These are phyloP conservation scores for Mentha longifolia DNA, from an alignment of 257 asterid genomes.

Conservation along the genomic window DNA sequence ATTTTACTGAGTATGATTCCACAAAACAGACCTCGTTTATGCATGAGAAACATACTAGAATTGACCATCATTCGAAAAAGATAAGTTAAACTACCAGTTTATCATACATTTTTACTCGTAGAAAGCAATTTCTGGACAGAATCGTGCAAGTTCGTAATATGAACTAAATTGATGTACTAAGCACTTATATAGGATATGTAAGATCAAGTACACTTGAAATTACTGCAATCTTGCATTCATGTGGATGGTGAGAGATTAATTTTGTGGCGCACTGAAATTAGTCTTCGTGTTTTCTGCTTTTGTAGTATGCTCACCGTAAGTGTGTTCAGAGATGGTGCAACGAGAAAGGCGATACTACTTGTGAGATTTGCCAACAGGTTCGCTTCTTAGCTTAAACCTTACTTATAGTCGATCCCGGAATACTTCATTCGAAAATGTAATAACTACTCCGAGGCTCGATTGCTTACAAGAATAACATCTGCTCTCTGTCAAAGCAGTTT, in stretches of 20 bases:
- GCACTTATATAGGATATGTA: background rate
- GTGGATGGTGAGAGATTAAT: background rate
- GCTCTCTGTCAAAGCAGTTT: background rate
- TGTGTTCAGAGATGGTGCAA: conserved; percentile 91
- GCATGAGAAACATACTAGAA: background rate
- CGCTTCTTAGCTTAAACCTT: conserved; percentile 7
- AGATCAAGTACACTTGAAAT: background rate
- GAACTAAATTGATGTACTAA: background rate
- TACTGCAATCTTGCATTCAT: background rate
- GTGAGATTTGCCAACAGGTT: conserved; percentile 91
- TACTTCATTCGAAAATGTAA: background rate
- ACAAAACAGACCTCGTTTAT: background rate
- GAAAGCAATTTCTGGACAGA: background rate
- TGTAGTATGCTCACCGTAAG: conserved; percentile 80
- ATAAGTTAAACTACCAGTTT: background rate
- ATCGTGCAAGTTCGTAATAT: too few relatives aligned
- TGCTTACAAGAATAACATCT: background rate
- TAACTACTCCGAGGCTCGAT: background rate
- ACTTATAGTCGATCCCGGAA: conserved; percentile 5
- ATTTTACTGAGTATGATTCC: background rate
- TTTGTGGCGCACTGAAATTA: background rate
- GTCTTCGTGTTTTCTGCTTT: background rate
- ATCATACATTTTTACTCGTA: background rate
- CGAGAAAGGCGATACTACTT: conserved; percentile 83
- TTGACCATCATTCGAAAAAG: background rate